These are phyloP conservation scores for Coriolopsis trogii DNA, from an alignment of 1,284 basidiomycete genomes.

Conservation along the genomic window DNA sequence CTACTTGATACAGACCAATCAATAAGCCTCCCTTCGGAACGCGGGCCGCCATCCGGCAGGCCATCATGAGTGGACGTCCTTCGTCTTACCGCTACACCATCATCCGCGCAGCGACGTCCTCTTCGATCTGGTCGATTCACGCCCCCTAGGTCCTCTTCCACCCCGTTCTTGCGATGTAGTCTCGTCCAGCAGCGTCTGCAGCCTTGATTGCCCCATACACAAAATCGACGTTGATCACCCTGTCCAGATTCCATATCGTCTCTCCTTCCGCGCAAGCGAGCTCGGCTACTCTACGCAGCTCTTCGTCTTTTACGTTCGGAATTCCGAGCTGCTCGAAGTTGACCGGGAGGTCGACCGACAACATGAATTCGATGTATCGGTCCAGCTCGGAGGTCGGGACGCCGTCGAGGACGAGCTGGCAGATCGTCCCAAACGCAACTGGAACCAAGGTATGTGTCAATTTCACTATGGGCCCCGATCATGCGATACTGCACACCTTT, in stretches of 20 bases:
- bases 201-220: slow-evolving; percentile 36
- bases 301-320: slow-evolving; percentile 34
- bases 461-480: neutral
- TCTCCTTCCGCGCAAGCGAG: slow-evolving; percentile 34
- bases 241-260: slow-evolving; percentile 40
- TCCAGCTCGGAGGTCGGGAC: slow-evolving; percentile 31
- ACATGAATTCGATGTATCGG: slow-evolving; percentile 37
- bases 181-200: slow-evolving; percentile 35
- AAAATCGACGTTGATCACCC: slow-evolving; percentile 33
- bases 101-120: too few species aligned
- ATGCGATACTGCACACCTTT: slow-evolving; percentile 27
- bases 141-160: slow-evolving; percentile 23
- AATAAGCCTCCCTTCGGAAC: too few species aligned
- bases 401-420: slow-evolving; percentile 36
- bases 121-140: too few species aligned
- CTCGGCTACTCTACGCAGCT: slow-evolving; percentile 33
- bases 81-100: too few species aligned
- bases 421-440: slow-evolving; percentile 38
- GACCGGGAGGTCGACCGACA: slow-evolving; percentile 37
- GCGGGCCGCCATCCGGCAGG: too few species aligned
- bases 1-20: too few species aligned
- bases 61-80: too few species aligned
- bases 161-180: slow-evolving; percentile 30
- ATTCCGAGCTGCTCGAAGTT: slow-evolving; percentile 37
- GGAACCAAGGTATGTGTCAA: neutral